Evolutionary conservation across 2,329 filamentous ascomycete species (phyloP).

Genomic region (Fusarium goolgardi): DNA sequence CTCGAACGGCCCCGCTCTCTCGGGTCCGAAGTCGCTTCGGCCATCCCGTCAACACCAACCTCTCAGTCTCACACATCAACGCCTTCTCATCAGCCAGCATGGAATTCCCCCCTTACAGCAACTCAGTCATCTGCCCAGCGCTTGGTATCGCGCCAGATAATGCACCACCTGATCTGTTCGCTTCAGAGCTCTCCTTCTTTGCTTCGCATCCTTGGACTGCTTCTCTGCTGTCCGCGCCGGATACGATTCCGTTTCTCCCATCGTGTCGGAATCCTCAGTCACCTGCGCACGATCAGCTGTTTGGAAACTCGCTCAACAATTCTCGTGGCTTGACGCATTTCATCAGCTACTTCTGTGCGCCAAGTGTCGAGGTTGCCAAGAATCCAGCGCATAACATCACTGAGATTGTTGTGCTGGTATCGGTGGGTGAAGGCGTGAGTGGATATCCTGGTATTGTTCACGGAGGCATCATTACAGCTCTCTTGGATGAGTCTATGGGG

Average conservation of each 20-base stretch:
- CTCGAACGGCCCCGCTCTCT: conserved; percentile 26
- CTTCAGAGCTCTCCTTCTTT: conserved; percentile 50
- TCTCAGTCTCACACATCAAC: conserved; percentile 21
- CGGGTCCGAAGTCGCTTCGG: conserved; percentile 14
- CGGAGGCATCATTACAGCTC: conserved; percentile 52
- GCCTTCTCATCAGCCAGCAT: conserved; percentile 35
- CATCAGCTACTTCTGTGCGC: conserved; percentile 50
- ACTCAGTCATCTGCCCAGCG: conserved; percentile 49
- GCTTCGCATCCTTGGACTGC: conserved; percentile 53
- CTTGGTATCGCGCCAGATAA: conserved; percentile 47
- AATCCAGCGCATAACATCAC: conserved; percentile 46
- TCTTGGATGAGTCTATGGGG: conserved; percentile 55
- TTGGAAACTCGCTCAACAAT: conserved; percentile 50
- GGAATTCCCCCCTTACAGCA: conserved; percentile 33
- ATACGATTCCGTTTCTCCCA: conserved; percentile 51
- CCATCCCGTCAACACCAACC: conserved; percentile 6
- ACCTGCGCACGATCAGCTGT: conserved; percentile 50
- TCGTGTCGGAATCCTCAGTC: conserved; percentile 49
- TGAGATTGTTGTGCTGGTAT: conserved; percentile 49
- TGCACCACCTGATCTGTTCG: conserved; percentile 45
- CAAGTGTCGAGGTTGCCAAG: conserved; percentile 41
- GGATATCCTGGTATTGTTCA: conserved; percentile 52
- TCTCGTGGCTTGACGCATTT: conserved; percentile 49
- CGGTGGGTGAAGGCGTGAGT: conserved; percentile 51
- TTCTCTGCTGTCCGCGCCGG: conserved; percentile 44